Evolutionary conservation across 2,329 filamentous ascomycete genomes (phyloP).

Genomic region (Fusarium sp.): DNA sequence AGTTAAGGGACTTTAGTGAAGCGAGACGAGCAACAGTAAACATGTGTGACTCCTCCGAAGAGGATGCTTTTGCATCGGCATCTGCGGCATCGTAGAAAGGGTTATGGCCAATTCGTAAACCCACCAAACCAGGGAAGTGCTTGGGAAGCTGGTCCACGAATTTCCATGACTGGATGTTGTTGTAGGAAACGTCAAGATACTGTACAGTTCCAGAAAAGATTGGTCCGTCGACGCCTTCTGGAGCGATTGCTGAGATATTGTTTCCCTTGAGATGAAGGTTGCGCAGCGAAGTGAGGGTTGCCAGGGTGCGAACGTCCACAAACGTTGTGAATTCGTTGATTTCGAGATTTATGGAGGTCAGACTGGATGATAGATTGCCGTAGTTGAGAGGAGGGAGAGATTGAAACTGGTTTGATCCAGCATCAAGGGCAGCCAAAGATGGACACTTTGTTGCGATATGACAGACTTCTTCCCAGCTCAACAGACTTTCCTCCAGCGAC

Average conservation of each 20-base stretch:
- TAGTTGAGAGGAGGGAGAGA: conserved; percentile 61
- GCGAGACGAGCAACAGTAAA: conserved; percentile 83
- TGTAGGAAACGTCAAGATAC: conserved; percentile 81
- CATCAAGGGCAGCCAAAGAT: conserved; percentile 64
- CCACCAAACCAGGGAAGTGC: conserved; percentile 79
- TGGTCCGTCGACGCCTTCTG: conserved; percentile 51
- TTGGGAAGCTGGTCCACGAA: conserved; percentile 78
- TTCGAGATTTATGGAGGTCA: conserved; percentile 77
- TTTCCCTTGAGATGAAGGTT: conserved; percentile 83
- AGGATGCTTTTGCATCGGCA: conserved; percentile 59
- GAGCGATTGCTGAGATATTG: conserved; percentile 66
- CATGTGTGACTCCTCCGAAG: conserved; percentile 88
- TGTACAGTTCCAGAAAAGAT: conserved; percentile 68
- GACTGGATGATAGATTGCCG: conserved; percentile 60
- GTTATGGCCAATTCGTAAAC: conserved; percentile 86
- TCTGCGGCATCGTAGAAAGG: conserved; percentile 76
- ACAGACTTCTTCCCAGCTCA: conserved; percentile 75
- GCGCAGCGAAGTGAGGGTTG: conserved; percentile 64
- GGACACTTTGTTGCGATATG: conserved; percentile 67
- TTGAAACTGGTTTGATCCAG: conserved; percentile 70
- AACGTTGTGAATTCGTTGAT: conserved; percentile 76
- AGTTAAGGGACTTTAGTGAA: conserved; percentile 77
- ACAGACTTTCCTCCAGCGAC: conserved; percentile 74
- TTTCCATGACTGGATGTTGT: conserved; percentile 75
- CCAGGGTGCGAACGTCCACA: conserved; percentile 68